phyloP scores from a whole-genome alignment of 306 rosid genomes.

The Cicer bijugum region DNA sequence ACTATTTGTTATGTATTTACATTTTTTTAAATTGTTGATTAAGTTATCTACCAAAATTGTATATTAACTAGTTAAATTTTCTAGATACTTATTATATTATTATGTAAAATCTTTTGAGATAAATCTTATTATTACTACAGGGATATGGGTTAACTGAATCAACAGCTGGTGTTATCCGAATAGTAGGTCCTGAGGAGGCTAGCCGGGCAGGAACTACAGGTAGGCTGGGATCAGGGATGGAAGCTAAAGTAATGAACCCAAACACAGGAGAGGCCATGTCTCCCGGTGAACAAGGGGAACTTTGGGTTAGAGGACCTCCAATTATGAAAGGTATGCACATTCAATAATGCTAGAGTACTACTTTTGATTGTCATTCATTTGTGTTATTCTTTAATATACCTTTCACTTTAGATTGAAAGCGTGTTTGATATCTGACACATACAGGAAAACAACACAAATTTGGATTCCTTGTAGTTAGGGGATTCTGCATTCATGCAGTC shows the following conservation, averaged over 20 bases:
- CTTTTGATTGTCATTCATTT: background rate
- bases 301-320: constrained; percentile 60
- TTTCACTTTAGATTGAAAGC: no score
- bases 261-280: constrained; percentile 51
- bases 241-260: constrained; percentile 60
- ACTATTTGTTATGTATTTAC: background rate
- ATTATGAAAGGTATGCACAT: constrained; percentile 57
- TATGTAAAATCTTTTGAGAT: background rate
- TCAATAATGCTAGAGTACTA: background rate
- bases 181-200: constrained; percentile 39
- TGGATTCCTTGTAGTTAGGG: no score
- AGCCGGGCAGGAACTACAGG: constrained; percentile 52
- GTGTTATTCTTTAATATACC: background rate
- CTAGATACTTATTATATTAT: background rate
- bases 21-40: background rate
- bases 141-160: constrained; percentile 69
- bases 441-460: no score
- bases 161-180: constrained; percentile 41
- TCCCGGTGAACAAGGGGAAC: constrained; percentile 59
- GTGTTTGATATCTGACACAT: no score
- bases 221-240: constrained; percentile 39
- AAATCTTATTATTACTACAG: constrained; percentile 30
- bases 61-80: background rate
- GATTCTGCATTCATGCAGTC: no score
- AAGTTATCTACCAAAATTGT: background rate